Conservation (phyloP, 768 basidiomycete genomes). For the Coprinopsis cinerea region DNA sequence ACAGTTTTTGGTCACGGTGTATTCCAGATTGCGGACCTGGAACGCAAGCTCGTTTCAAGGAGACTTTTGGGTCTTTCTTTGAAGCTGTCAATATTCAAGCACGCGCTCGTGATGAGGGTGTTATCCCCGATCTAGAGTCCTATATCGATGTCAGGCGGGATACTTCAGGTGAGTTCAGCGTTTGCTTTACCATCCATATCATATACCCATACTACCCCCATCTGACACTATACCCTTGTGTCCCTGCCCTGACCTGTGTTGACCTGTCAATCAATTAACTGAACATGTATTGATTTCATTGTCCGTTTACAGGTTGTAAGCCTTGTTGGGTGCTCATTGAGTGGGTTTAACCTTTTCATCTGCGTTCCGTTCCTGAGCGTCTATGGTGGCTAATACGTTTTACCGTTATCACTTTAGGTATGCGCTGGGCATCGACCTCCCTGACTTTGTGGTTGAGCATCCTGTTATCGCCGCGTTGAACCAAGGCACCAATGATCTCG, state of each 20-base stretch:
- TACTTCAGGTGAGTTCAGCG: conserved; percentile 47
- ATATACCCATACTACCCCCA: background rate
- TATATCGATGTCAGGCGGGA: conserved; percentile 70
- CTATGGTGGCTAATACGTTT: background rate
- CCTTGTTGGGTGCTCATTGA: conserved; percentile 74
- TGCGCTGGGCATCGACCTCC: conserved; percentile 61
- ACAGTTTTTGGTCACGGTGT: conserved; percentile 65
- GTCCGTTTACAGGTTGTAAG: conserved; percentile 57
- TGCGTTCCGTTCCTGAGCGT: background rate
- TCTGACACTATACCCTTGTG: background rate
- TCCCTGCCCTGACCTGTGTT: too few relatives aligned
- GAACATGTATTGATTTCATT: too few relatives aligned
- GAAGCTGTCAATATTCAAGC: conserved; percentile 63
- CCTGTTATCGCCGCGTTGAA: conserved; percentile 55
- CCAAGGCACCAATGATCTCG: conserved; percentile 68
- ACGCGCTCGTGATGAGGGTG: conserved; percentile 42
- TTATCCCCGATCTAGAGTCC: conserved; percentile 64
- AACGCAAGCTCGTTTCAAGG: conserved; percentile 62
- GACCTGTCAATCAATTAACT: too few relatives aligned
- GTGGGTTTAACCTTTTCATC: conserved; percentile 25
- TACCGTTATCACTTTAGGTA: conserved; percentile 32
- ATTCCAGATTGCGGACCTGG: conserved; percentile 51
- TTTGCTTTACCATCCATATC: background rate
- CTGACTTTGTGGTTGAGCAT: conserved; percentile 64
- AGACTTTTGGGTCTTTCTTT: conserved; percentile 64